Evolutionary conservation across 2,329 filamentous ascomycete species (phyloP).

Genomic region (Sporothrix inflata): DNA sequence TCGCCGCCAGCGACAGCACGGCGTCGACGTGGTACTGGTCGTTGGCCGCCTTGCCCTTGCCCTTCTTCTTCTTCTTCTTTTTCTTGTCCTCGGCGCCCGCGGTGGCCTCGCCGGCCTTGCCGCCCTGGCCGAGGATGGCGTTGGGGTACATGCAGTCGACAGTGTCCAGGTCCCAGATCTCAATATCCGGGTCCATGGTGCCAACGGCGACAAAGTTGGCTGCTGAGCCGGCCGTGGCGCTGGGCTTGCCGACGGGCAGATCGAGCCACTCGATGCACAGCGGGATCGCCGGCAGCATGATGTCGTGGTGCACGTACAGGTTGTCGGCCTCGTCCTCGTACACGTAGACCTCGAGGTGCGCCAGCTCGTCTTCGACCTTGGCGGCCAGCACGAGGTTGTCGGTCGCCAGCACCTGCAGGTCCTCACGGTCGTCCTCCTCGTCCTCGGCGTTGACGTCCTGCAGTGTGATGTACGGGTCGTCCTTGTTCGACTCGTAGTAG

Average conservation of each 20-base stretch:
- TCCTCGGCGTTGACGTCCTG: conserved; percentile 66
- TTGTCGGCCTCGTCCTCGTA: conserved; percentile 96
- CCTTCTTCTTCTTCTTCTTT: conserved; percentile 84
- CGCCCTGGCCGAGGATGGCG: conserved; percentile 82
- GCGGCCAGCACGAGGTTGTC: conserved; percentile 92
- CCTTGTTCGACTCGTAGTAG: conserved; percentile 91
- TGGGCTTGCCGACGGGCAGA: conserved; percentile 77
- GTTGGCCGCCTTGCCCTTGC: conserved; percentile 87
- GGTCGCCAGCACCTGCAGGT: conserved; percentile 87
- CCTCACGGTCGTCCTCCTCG: conserved; percentile 87
- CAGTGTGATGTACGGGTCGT: conserved; percentile 95
- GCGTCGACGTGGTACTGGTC: conserved; percentile 93
- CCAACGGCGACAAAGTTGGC: conserved; percentile 95
- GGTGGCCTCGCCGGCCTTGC: conserved; percentile 41
- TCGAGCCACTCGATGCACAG: conserved; percentile 96
- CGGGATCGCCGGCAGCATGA: conserved; percentile 97
- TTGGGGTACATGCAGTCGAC: conserved; percentile 99
- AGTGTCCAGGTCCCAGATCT: conserved; percentile 96
- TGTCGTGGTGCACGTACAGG: conserved; percentile 98
- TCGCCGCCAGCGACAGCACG: conserved; percentile 86
- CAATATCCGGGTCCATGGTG: conserved; percentile 97
- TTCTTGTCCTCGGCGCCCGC: conserved; percentile 49
- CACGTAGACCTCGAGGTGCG: conserved; percentile 94
- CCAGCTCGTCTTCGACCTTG: conserved; percentile 95
- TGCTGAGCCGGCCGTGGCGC: conserved; percentile 62